A percentile compares a stretch with the other conserved stretches of the same genome.
phyloP scores from a whole-genome alignment of 257 asterid genomes.

The Hygrophila difformis region DNA sequence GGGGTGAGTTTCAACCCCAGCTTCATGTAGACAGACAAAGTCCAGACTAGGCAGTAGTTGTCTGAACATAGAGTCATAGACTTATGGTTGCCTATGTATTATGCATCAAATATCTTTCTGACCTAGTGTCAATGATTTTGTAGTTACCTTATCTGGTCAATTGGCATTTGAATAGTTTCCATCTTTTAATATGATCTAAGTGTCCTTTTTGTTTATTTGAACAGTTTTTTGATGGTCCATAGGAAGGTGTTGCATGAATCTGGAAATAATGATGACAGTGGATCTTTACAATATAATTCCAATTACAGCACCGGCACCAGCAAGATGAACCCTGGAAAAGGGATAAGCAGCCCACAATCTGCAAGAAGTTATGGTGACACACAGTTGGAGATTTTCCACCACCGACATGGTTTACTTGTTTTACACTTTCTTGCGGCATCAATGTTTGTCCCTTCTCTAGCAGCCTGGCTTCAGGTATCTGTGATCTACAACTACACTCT shows the following conservation, averaged over 20 bases:
- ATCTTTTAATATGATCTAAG: conserved; percentile 24
- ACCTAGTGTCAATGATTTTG: no score
- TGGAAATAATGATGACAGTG: conserved; percentile 12
- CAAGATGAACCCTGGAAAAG: conserved; percentile 30
- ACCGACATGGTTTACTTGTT: conserved; percentile 75
- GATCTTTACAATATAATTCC: conserved; percentile 24
- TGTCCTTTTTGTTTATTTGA: conserved; percentile 35
- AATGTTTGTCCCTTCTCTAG: conserved; percentile 81
- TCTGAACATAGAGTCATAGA: no score
- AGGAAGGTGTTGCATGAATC: conserved; percentile 40
- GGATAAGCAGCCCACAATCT: conserved; percentile 48
- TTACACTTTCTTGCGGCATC: conserved; percentile 71
- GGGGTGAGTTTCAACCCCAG: no score
- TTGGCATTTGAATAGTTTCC: conserved; percentile 1
- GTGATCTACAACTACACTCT: background rate
- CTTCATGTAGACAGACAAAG: no score
- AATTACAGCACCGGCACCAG: conserved; percentile 26
- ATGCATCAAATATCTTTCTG: no score
- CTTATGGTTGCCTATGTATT: background rate
- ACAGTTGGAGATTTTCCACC: conserved; percentile 82
- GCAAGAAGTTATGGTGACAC: conserved; percentile 63
- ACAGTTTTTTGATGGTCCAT: conserved; percentile 65
- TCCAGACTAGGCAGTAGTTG: no score
- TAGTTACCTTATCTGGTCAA: conserved; percentile 1
- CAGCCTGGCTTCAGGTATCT: conserved; percentile 89